These are phyloP conservation scores for Sordariomycetes sp. DNA, from an alignment of 2,329 filamentous ascomycete genomes.

Conservation along the genomic window DNA sequence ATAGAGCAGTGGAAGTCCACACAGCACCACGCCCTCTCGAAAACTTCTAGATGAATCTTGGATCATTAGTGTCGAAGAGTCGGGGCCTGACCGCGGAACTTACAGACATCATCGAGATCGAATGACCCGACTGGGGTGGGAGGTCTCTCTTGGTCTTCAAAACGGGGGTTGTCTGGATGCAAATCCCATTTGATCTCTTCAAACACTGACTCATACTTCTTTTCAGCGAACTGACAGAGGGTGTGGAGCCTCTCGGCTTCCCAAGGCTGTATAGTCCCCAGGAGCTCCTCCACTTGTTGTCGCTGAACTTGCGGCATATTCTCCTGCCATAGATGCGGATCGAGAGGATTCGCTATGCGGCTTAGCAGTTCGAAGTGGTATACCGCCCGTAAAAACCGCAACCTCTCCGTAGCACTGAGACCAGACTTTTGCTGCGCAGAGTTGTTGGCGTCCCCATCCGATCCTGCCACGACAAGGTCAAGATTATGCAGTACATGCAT, in stretches of 20 bases:
- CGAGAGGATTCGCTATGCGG: no score
- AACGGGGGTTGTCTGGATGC: not conserved
- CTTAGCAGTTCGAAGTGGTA: constrained; percentile 3
- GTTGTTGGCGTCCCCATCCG: not conserved
- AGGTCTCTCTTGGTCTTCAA: not conserved
- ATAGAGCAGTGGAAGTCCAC: not conserved
- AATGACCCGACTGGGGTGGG: not conserved
- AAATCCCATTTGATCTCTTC: not conserved
- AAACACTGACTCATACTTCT: not conserved
- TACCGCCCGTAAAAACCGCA: not conserved
- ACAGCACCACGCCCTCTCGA: not conserved
- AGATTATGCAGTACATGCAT: no score
- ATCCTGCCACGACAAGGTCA: not conserved
- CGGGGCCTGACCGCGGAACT: not conserved
- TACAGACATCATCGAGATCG: not conserved
- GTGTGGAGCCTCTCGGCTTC: not conserved
- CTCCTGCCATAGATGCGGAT: no score
- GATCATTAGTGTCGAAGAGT: not conserved
- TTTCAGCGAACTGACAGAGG: not conserved
- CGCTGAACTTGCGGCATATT: no score
- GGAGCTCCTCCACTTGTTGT: no score
- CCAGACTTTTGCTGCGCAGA: not conserved
- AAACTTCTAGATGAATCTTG: not conserved
- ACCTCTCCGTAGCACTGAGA: not conserved
- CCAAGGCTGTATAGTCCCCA: not conserved